These are phyloP conservation scores for Candida glaebosa DNA, from an alignment of 805 yeast species.

Conservation along the genomic window DNA sequence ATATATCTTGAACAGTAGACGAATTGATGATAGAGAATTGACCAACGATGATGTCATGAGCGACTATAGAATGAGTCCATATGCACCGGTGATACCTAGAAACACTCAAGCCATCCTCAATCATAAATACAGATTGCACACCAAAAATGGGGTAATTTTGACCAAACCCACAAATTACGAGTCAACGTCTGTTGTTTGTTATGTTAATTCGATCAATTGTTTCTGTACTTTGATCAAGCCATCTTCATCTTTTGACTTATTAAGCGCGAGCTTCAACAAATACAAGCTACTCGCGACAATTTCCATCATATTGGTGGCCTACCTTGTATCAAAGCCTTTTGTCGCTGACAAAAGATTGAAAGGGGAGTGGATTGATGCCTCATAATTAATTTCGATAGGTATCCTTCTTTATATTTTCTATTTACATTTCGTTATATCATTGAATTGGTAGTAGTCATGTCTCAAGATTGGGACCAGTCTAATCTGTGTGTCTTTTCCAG, in stretches of 20 bases:
- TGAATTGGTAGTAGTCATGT: no score
- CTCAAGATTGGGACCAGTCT: no score
- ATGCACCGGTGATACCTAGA: constrained; percentile 57
- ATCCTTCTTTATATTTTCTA: constrained; percentile 1
- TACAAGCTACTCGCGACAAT: constrained; percentile 61
- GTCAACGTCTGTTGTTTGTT: constrained; percentile 72
- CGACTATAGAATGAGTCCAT: constrained; percentile 60
- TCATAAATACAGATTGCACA: constrained; percentile 32
- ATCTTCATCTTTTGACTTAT: constrained; percentile 76
- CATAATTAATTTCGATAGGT: no score
- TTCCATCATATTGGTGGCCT: constrained; percentile 43
- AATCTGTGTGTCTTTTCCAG: no score
- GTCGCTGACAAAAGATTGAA: constrained; percentile 53
- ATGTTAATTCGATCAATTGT: constrained; percentile 55
- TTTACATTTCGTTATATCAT: not conserved
- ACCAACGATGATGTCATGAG: constrained; percentile 47
- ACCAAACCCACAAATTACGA: constrained; percentile 62
- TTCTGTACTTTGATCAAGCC: constrained; percentile 80
- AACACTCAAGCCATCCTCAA: constrained; percentile 32
- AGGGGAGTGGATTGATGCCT: constrained; percentile 46
- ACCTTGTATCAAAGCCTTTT: constrained; percentile 53
- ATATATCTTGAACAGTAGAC: constrained; percentile 60
- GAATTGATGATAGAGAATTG: constrained; percentile 55
- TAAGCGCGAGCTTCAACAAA: constrained; percentile 66
- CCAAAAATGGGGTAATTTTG: constrained; percentile 20